A percentile compares a stretch with the other conserved stretches of the same genome.
phyloP scores from a whole-genome alignment of 192 early-diverging fungal species.

The Backusella tuberculispora region DNA sequence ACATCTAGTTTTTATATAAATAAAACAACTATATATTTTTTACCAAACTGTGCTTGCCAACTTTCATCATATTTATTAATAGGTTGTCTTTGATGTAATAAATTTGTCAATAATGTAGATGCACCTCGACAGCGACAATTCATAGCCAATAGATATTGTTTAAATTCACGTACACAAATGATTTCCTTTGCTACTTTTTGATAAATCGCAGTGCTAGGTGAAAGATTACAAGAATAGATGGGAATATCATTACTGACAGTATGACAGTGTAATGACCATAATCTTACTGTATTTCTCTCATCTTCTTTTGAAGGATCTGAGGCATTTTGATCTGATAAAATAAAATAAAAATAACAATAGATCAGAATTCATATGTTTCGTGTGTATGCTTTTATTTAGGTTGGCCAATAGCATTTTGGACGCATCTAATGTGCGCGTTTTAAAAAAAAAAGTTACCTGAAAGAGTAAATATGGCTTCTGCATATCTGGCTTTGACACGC shows the following conservation, averaged over 20 bases:
- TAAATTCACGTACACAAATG: slow-evolving; percentile 53
- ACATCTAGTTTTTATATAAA: not conserved
- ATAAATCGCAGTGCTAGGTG: slow-evolving; percentile 61
- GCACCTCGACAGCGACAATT: slow-evolving; percentile 59
- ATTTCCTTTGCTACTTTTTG: slow-evolving; percentile 58
- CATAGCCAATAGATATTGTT: slow-evolving; percentile 52
- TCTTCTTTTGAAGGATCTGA: slow-evolving; percentile 60
- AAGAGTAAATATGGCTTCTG: slow-evolving; percentile 49
- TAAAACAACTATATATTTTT: not conserved
- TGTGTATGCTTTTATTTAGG: too few species aligned
- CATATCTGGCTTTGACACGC: slow-evolving; percentile 41
- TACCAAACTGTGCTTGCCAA: slow-evolving; percentile 67
- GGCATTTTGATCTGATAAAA: slow-evolving; percentile 46
- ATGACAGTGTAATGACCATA: slow-evolving; percentile 67
- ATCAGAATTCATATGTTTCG: not conserved
- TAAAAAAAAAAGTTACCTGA: slow-evolving; percentile 32
- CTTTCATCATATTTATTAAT: slow-evolving; percentile 54
- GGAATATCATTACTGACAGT: slow-evolving; percentile 52
- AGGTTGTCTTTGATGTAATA: slow-evolving; percentile 59
- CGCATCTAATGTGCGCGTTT: not conserved
- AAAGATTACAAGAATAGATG: slow-evolving; percentile 62
- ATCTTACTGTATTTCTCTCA: slow-evolving; percentile 64
- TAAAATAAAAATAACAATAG: not conserved
- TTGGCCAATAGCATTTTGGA: not conserved
- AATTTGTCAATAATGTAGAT: slow-evolving; percentile 64